Evolutionary conservation across 2,329 filamentous ascomycete genomes (phyloP), one percentile per base, ranked within the genome.

Genomic region (Fusarium sp.): DNA sequence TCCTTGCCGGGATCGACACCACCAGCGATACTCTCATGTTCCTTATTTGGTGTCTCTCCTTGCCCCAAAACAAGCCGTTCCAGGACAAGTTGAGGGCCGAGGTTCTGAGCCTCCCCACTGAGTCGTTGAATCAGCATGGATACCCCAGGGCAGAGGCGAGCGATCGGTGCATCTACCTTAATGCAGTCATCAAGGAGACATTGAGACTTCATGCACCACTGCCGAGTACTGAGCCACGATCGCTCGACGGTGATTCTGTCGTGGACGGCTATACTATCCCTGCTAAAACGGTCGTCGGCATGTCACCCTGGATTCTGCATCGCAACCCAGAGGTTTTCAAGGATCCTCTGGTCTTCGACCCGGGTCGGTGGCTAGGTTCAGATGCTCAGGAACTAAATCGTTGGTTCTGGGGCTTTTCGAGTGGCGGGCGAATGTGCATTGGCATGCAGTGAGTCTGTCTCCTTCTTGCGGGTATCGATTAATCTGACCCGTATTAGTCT

Each of bases 1-100:
- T 88, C 12, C 77, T 85, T 1, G 86, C 86, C 0, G 86, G 85
- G 0, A 85, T 87, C 10, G 84, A 88, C 60, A 88, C 86, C 1
- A 87, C 85, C 1, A 84, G 83, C 27, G 85, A 88, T 52, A 85
- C 85, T 0, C 63, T 86, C 2, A 86, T 86, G 81, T 87, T 86
- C 62, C 73, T 83, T 0, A 76, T 88, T 13, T 87, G 84, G 83
- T 76, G 82, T 0, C 78, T 88, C 1, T 88, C 86, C 0, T 77
- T 79, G 1, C 82, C 82, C 0, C 77, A 81, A 34, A 80, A 86
- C 52, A 55, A 70, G 6, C 58, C 65, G 8, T 82, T 81, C n/a
- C 86, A 89, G 71, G 67, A 82, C 1, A 81, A 77, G 9, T 74
- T 89, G 3, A 75, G 79, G 9, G 71, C 78, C 4, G 86, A 88